A percentile compares a stretch with the other conserved stretches of the same genome.
Evolutionary conservation across 495 filamentous ascomycete species (phyloP).

Genomic region (Pyrenula massariospora): DNA sequence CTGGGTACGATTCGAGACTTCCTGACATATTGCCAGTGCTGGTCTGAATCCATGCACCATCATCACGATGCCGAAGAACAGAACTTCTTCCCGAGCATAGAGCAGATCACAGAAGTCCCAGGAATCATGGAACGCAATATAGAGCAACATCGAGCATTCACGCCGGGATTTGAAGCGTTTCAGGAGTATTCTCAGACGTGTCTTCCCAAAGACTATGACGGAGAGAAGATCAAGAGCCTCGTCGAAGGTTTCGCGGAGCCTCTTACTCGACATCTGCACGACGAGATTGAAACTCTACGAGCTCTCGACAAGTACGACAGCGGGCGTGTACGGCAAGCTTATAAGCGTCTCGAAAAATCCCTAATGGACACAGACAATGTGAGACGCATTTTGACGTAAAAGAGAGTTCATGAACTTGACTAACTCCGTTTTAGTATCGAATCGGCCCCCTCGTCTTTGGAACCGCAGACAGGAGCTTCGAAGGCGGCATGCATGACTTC

Average conservation of each 20-base stretch:
- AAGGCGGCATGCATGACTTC: conserved; percentile 17
- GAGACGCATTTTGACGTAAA: neutral
- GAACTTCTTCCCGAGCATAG: conserved; percentile 29
- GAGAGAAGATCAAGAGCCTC: conserved; percentile 19
- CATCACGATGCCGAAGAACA: conserved; percentile 34
- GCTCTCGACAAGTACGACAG: conserved; percentile 16
- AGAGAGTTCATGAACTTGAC: conserved; percentile 1
- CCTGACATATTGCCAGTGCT: conserved; percentile 6
- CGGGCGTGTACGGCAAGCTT: conserved; percentile 10
- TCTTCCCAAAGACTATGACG: conserved; percentile 18
- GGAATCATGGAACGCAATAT: conserved; percentile 33
- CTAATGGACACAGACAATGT: neutral
- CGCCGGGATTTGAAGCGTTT: conserved; percentile 19
- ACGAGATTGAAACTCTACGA: conserved; percentile 19
- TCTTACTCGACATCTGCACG: conserved; percentile 24
- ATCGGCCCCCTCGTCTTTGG: conserved; percentile 17
- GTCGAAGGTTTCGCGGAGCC: conserved; percentile 27
- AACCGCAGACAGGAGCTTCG: conserved; percentile 15
- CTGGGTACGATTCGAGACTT: conserved; percentile 16
- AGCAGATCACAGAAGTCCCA: conserved; percentile 18
- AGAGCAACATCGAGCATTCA: conserved; percentile 26
- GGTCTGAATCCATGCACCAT: conserved; percentile 14
- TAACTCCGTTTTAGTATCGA: conserved; percentile 13
- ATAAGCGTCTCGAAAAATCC: neutral
- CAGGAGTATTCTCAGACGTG: conserved; percentile 18